Percentiles rank a stretch among this genome's conserved stretches.
Evolutionary conservation across 1,139 yeast genomes (phyloP).

Genomic region (Suhomyces guaymorum): DNA sequence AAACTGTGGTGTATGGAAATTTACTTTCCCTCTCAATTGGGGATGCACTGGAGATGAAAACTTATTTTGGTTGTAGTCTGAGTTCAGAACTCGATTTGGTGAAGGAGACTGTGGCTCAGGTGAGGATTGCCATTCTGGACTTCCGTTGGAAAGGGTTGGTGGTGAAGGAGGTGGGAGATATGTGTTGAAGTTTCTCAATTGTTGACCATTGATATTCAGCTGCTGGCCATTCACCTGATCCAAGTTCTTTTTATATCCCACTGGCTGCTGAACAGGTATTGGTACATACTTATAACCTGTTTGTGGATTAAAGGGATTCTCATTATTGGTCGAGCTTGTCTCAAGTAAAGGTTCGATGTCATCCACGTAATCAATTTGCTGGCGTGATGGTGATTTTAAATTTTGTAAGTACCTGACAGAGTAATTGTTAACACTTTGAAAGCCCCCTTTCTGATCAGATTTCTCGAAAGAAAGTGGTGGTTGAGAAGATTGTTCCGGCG

Average conservation of each 20-base stretch:
- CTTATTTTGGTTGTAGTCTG: constrained; percentile 12
- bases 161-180: constrained; percentile 48
- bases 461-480: neutral
- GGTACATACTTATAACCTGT: constrained; percentile 36
- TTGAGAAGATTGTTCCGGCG: constrained; percentile 27
- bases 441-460: constrained; percentile 11
- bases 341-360: constrained; percentile 43
- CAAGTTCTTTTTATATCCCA: constrained; percentile 18
- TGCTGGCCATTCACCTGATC: constrained; percentile 10
- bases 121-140: constrained; percentile 42
- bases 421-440: constrained; percentile 31
- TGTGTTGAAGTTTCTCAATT: constrained; percentile 21
- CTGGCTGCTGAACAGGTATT: constrained; percentile 44
- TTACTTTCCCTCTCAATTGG: constrained; percentile 20
- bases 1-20: constrained; percentile 43
- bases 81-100: constrained; percentile 13
- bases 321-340: constrained; percentile 1
- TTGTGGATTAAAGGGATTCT: constrained; percentile 10
- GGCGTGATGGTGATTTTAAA: constrained; percentile 20
- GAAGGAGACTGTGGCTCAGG: constrained; percentile 47
- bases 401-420: constrained; percentile 49
- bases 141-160: constrained; percentile 39
- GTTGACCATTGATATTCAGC: constrained; percentile 9
- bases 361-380: constrained; percentile 35
- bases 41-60: constrained; percentile 34